Evolutionary conservation across 164 flowering plant genomes (phyloP), one percentile per base, ranked within the genome.

Genomic region (Nelumbo lutea): DNA sequence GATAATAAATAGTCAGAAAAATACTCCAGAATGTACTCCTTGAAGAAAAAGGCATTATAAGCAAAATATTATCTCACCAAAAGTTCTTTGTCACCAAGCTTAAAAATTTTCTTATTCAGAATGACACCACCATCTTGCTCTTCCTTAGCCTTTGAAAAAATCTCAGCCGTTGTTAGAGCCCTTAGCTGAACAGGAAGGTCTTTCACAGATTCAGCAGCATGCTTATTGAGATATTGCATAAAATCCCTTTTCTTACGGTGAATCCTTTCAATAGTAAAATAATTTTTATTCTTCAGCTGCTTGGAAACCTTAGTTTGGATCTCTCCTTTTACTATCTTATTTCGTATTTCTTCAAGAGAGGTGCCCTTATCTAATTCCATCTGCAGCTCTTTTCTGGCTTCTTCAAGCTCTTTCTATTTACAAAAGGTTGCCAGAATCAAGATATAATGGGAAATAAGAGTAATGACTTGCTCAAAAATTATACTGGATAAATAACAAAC

Each of bases 161-260:
- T 82, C 70, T 90, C 88, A 73, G 89, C 69, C 14, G 76, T 74
- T 7, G 90, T 81, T 71, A 84, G 80, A 39, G 83, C 67, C 78
- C 82, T 76, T 62, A 83, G 82, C 64, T 75, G 73, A 59, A 10
- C 9, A 50, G 75, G 39, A 68, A 68, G 5, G 77, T 73, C 82
- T 57, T 76, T 79, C 4, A 66, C 70, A 60, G 83, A 5, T 52
- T 75, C 77, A 59, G 77, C 71, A 42, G 62, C 59, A 84, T 81
- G 69, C 79, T 85, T 90, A 55, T 80, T 87, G 61, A 92, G 67
- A 76, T 92, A 77, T 65, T 86, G 79, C 85, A 77, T 78, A 4
- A 78, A 43, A 65, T 92, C 99, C 75, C 97, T 85, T 78, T 84
- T 79, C 81, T 88, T 89, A 62, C 99, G 92, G 78, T 90, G 92